A percentile compares a stretch with the other conserved stretches of the same genome.
phyloP scores from a whole-genome alignment of 208 protist species.

The Leishmania lainsoni region DNA sequence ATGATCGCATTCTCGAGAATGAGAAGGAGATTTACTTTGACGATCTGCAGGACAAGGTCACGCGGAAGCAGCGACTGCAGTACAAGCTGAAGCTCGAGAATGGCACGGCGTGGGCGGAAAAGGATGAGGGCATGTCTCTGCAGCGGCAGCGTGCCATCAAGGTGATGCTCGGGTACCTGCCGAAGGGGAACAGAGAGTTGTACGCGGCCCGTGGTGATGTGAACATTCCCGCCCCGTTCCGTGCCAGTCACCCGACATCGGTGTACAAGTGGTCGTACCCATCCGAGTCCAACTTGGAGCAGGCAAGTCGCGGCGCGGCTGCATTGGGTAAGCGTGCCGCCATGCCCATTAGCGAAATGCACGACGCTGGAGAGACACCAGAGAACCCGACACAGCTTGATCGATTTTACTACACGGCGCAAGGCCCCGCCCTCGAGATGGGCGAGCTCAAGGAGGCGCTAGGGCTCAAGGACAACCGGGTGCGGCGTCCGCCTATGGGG shows the following conservation, averaged over 20 bases:
- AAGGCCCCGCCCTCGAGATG: slow-evolving; percentile 80
- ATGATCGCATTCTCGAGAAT: slow-evolving; percentile 65
- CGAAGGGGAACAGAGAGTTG: slow-evolving; percentile 86
- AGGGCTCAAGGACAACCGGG: slow-evolving; percentile 85
- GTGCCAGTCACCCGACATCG: slow-evolving; percentile 79
- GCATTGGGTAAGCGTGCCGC: slow-evolving; percentile 78
- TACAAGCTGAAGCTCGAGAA: slow-evolving; percentile 75
- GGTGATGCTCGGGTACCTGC: slow-evolving; percentile 86
- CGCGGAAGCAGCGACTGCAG: slow-evolving; percentile 50
- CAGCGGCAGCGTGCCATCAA: slow-evolving; percentile 86
- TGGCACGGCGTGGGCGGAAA: slow-evolving; percentile 86
- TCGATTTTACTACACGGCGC: slow-evolving; percentile 82
- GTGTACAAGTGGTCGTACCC: slow-evolving; percentile 74
- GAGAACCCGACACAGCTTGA: slow-evolving; percentile 83
- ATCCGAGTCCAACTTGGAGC: slow-evolving; percentile 82
- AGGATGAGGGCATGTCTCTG: slow-evolving; percentile 86
- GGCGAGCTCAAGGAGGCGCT: slow-evolving; percentile 89
- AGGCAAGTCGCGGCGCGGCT: slow-evolving; percentile 76
- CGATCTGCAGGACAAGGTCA: slow-evolving; percentile 64
- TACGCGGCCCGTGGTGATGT: slow-evolving; percentile 88
- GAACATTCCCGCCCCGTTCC: slow-evolving; percentile 79
- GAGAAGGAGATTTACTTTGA: slow-evolving; percentile 89
- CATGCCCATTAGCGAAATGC: slow-evolving; percentile 89
- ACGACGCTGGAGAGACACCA: slow-evolving; percentile 78
- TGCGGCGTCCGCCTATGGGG: slow-evolving; percentile 46